These are phyloP conservation scores for Lichtheimia ramosa DNA, from an alignment of 371 early-diverging fungal species.

Conservation along the genomic window DNA sequence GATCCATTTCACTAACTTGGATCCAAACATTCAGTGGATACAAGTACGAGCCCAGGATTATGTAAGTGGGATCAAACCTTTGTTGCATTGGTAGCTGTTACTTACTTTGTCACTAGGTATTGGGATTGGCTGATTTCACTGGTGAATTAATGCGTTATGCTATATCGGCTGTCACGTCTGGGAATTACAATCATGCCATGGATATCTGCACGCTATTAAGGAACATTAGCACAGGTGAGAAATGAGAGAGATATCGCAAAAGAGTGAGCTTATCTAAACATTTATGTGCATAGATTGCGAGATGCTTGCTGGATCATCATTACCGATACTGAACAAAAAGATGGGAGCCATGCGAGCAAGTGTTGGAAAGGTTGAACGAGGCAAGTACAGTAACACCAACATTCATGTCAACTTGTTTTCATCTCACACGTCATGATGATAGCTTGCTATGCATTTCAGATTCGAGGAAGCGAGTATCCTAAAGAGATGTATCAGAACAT, in stretches of 20 bases:
- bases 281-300: conserved; percentile 30
- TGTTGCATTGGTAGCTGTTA: not conserved
- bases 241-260: too few relatives aligned
- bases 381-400: conserved; percentile 10
- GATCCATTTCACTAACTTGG: too few relatives aligned
- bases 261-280: not conserved
- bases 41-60: conserved; percentile 57
- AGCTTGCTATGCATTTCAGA: conserved; percentile 43
- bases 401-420: not conserved
- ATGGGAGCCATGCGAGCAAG: conserved; percentile 32
- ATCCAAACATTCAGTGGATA: conserved; percentile 14
- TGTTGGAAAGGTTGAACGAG: conserved; percentile 38
- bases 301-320: conserved; percentile 23
- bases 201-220: conserved; percentile 50
- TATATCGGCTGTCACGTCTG: conserved; percentile 50
- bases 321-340: conserved; percentile 30
- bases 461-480: conserved; percentile 47
- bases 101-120: conserved; percentile 9
- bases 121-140: conserved; percentile 70
- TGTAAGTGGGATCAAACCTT: conserved; percentile 21
- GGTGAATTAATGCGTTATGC: conserved; percentile 73
- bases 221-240: conserved; percentile 37
- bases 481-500: conserved; percentile 38
- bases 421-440: not conserved
- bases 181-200: conserved; percentile 47